These are phyloP conservation scores for Astrephomene gubernaculifera DNA, from an alignment of 139 green algal genomes.

Conservation along the genomic window DNA sequence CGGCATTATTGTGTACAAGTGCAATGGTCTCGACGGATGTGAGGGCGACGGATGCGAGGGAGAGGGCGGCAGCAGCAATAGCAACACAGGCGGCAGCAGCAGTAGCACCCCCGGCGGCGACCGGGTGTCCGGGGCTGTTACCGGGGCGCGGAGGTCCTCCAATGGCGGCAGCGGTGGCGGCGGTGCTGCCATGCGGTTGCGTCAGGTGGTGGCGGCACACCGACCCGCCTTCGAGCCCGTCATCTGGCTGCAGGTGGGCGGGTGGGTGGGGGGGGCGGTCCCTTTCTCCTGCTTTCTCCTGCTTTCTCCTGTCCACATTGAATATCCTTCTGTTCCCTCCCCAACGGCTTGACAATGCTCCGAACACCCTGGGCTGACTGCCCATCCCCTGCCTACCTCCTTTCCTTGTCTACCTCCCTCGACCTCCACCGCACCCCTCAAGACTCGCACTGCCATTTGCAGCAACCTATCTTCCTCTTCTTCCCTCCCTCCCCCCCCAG, in stretches of 20 bases:
- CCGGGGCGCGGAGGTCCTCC: no score
- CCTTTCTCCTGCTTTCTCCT: neutral
- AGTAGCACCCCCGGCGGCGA: neutral
- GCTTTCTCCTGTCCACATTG: neutral
- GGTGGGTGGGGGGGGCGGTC: neutral
- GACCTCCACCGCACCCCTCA: neutral
- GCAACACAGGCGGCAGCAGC: neutral
- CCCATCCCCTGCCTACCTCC: neutral
- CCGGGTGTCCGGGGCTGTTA: neutral
- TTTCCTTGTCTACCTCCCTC: neutral
- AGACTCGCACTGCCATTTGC: neutral
- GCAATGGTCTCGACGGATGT: neutral
- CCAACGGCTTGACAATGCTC: neutral
- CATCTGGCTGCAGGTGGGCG: slow-evolving; percentile 18
- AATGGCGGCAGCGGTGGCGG: no score
- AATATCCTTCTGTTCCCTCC: neutral
- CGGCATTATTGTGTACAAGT: slow-evolving; percentile 29
- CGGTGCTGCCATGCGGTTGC: neutral
- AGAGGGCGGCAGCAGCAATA: neutral
- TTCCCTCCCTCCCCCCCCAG: neutral
- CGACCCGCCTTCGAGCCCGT: slow-evolving; percentile 12
- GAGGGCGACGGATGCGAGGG: neutral
- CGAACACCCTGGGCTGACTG: neutral
- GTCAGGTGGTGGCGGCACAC: neutral
- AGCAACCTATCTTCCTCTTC: neutral